A percentile compares a stretch with the other conserved stretches of the same genome.
phyloP scores from a whole-genome alignment of 345 rosid species.

The Reutealis trisperma region DNA sequence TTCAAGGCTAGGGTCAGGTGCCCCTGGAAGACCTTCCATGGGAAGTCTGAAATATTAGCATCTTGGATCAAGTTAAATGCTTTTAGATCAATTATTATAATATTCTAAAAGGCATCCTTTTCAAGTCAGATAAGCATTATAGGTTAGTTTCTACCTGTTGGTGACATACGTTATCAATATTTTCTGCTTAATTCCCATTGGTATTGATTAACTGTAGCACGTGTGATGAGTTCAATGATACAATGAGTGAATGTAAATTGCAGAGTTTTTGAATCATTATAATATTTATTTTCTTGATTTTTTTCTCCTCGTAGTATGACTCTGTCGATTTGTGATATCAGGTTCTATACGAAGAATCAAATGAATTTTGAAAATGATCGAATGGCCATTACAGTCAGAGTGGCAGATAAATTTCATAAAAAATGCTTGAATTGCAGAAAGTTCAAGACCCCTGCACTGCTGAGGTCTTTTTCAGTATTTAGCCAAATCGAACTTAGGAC shows the following conservation, averaged over 20 bases:
- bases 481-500: neutral
- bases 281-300: neutral
- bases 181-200: neutral
- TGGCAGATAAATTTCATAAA: neutral
- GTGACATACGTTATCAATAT: neutral
- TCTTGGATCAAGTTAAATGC: too few species aligned
- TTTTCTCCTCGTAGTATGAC: too few species aligned
- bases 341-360: neutral
- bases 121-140: neutral
- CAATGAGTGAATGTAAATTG: neutral
- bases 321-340: neutral
- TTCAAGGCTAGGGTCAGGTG: neutral
- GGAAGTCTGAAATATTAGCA: too few species aligned
- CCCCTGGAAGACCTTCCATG: neutral
- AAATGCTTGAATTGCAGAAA: neutral
- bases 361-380: neutral
- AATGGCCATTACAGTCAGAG: neutral
- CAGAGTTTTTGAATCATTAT: neutral
- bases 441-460: conserved; percentile 2
- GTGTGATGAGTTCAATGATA: neutral
- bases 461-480: conserved; percentile 24
- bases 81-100: too few species aligned
- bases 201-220: neutral
- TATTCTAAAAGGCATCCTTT: neutral
- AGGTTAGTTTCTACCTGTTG: neutral